Evolutionary conservation across 2,329 filamentous ascomycete species (phyloP).

Genomic region (Aspergillus pseudoviridinutans): DNA sequence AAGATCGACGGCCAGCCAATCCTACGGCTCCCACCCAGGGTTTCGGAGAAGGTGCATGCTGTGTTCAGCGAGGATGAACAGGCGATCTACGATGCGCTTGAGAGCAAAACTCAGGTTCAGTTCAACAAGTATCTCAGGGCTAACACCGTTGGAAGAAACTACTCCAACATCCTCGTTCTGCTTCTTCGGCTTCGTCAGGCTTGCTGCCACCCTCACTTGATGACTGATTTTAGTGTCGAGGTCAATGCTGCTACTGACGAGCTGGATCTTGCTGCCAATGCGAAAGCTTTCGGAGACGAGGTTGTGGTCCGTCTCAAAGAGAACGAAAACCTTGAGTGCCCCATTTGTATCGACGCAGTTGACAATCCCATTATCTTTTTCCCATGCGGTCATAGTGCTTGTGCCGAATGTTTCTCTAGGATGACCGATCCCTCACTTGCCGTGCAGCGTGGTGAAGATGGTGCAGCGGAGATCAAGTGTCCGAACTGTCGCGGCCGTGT

Average conservation of each 20-base stretch:
- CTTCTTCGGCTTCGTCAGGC: slow-evolving; percentile 75
- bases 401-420: slow-evolving; percentile 69
- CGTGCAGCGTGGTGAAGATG: slow-evolving; percentile 59
- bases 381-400: slow-evolving; percentile 79
- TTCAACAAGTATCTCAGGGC: slow-evolving; percentile 74
- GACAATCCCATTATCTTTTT: slow-evolving; percentile 73
- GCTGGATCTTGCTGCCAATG: slow-evolving; percentile 58
- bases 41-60: slow-evolving; percentile 58
- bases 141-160: slow-evolving; percentile 66
- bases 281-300: slow-evolving; percentile 54
- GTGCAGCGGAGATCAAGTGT: slow-evolving; percentile 56
- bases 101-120: slow-evolving; percentile 61
- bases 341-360: slow-evolving; percentile 74
- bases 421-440: slow-evolving; percentile 60
- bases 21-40: slow-evolving; percentile 63
- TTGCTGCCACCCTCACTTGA: slow-evolving; percentile 71
- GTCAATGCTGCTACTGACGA: slow-evolving; percentile 45
- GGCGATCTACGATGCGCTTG: slow-evolving; percentile 62
- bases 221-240: slow-evolving; percentile 60
- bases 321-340: slow-evolving; percentile 67
- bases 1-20: slow-evolving; percentile 76
- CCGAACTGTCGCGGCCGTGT: slow-evolving; percentile 70
- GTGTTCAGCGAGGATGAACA: slow-evolving; percentile 64
- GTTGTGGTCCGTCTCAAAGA: slow-evolving; percentile 65
- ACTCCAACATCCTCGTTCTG: slow-evolving; percentile 75